Base-by-base conservation (phyloP, 2,329 filamentous ascomycete species). In the Colletotrichum sp. region DNA sequence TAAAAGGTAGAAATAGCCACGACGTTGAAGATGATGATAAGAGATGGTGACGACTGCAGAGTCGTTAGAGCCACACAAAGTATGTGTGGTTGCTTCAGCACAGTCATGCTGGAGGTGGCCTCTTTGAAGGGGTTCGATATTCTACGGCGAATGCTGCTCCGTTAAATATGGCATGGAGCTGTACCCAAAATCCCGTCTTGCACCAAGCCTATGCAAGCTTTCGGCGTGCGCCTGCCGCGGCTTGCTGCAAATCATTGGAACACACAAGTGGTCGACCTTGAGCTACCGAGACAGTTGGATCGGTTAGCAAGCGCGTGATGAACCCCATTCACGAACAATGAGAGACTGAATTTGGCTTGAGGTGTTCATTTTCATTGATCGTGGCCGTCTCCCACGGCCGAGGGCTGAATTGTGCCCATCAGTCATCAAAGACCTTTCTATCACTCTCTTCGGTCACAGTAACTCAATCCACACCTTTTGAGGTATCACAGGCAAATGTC, bases 311-410 rank as follows among this genome's bases (percentile, higher is more conserved):
- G 36, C 10, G 32, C 15, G 44, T 49, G 44, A 49, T 49, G n/a
- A 21, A 21, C 13, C 21, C 6, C n/a, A 15, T 36, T 64, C 62
- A 64, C 62, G 16, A 32, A 64, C 13, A 16, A 18, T 39, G n/a
- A 36, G 62, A 60, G 71, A 30, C 18, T 34, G 49, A n/a, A 63
- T 77, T 70, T 34, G 75, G 32, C 66, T 65, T 73, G 36, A 49
- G 44, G 44, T 49, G n/a, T 73, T 76, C 74, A 63, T 76, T 44
- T 69, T 73, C 74, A 76, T 76, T 76, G 74, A 76, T 73, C 74
- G 69, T 76, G 74, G 74, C 74, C 74, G 71, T 73, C 59, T 71
- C 32, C 64, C 59, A 76, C 70, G 64, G 74, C 70, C 70, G 64
- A 76, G 70, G 70, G 70, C 70, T 69, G 64, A 73, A 76, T 73